phyloP scores from a whole-genome alignment of 129 eudicot genomes.

The Lactuca sativa region DNA sequence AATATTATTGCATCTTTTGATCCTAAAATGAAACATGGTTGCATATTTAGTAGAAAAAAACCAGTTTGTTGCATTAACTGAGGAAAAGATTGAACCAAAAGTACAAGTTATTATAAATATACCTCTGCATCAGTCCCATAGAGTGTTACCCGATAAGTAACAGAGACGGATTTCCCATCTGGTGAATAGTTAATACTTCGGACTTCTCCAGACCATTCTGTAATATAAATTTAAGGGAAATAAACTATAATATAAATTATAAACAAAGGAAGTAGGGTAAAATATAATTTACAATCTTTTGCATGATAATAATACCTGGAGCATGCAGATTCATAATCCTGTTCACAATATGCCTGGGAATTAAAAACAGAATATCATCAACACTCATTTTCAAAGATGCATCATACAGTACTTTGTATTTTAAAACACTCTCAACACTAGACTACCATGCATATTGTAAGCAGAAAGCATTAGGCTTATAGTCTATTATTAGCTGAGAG shows the following conservation, averaged over 20 bases:
- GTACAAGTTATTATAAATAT: conserved; percentile 19
- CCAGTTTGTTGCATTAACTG: no score
- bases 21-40: no score
- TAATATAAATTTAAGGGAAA: conserved; percentile 22
- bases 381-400: no score
- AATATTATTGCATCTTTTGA: no score
- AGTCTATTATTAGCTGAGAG: no score
- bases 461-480: no score
- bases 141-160: conserved; percentile 85
- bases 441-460: no score
- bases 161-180: conserved; percentile 85
- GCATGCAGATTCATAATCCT: conserved; percentile 95
- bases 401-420: no score
- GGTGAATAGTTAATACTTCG: conserved; percentile 76
- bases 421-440: no score
- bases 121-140: conserved; percentile 99
- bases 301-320: conserved; percentile 55
- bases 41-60: no score
- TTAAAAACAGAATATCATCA: not conserved
- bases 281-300: conserved; percentile 4
- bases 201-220: conserved; percentile 98
- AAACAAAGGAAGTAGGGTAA: not conserved
- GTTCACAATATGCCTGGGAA: conserved; percentile 79
- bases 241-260: not conserved
- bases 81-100: not conserved